Percentiles rank a stretch among this genome's conserved stretches.
These are phyloP conservation scores for Spatholobus suberectus DNA, from an alignment of 306 rosid genomes.

Conservation along the genomic window DNA sequence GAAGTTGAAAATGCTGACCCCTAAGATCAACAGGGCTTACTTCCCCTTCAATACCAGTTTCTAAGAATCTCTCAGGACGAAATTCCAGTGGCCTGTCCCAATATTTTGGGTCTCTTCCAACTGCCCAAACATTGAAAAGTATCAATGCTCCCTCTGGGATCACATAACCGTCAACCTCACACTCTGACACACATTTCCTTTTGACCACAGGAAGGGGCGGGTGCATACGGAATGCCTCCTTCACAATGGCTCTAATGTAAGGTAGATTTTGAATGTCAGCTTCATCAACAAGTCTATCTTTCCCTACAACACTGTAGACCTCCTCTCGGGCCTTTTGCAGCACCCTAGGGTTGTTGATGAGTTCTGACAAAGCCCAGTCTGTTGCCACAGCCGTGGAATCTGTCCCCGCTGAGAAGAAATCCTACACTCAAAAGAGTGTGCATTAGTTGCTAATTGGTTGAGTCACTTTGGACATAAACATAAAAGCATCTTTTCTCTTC, in stretches of 20 bases:
- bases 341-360: constrained; percentile 53
- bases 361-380: constrained; percentile 57
- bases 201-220: constrained; percentile 53
- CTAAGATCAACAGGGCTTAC: constrained; percentile 21
- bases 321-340: constrained; percentile 53
- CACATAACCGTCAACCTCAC: constrained; percentile 44
- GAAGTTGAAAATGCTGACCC: constrained; percentile 46
- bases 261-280: constrained; percentile 54
- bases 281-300: constrained; percentile 52
- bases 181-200: constrained; percentile 48
- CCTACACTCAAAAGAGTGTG: constrained; percentile 32
- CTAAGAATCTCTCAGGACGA: constrained; percentile 50
- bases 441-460: background rate
- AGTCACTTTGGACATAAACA: background rate
- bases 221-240: constrained; percentile 59
- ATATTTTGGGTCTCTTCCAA: constrained; percentile 56
- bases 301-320: constrained; percentile 49
- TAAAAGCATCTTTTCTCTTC: background rate
- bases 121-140: constrained; percentile 54
- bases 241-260: constrained; percentile 59
- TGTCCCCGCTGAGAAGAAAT: constrained; percentile 55
- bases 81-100: constrained; percentile 58
- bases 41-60: background rate
- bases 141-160: constrained; percentile 49
- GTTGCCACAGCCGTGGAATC: constrained; percentile 45